Evolutionary conservation across 768 basidiomycete genomes (phyloP).

Genomic region (Cystofilobasidium macerans): DNA sequence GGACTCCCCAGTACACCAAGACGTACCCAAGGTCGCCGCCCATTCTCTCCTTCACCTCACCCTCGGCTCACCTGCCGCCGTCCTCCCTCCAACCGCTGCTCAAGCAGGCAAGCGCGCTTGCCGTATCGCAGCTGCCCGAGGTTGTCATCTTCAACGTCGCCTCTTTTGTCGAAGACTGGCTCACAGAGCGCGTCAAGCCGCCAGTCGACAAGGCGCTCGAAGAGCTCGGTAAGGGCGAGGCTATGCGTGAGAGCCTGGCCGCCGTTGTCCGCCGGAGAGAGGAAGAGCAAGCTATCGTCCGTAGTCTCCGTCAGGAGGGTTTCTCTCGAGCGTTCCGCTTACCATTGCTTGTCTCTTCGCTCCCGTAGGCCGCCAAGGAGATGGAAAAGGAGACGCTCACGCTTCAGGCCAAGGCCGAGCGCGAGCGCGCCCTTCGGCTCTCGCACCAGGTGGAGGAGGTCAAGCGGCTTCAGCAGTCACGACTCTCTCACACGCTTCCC

Average conservation of each 20-base stretch:
- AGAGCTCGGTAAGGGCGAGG: neutral
- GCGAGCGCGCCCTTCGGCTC: conserved; percentile 2
- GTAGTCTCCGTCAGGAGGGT: too few relatives aligned
- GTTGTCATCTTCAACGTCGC: conserved; percentile 22
- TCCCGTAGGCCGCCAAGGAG: neutral
- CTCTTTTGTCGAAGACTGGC: conserved; percentile 9
- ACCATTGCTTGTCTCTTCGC: neutral
- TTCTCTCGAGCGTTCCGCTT: neutral
- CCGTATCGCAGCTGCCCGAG: conserved; percentile 1
- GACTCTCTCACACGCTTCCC: conserved; percentile 2
- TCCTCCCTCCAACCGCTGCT: conserved; percentile 18
- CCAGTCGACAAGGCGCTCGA: neutral
- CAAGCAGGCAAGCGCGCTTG: conserved; percentile 4
- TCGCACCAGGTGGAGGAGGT: conserved; percentile 14
- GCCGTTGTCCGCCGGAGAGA: conserved; percentile 16
- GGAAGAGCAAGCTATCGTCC: conserved; percentile 14
- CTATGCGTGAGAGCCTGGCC: conserved; percentile 4
- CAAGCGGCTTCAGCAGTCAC: conserved; percentile 15
- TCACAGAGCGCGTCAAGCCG: neutral
- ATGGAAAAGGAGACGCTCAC: neutral
- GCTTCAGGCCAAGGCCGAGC: neutral
- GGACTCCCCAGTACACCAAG: conserved; percentile 12
- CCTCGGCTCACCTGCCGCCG: neutral
- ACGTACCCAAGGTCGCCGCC: conserved; percentile 17
- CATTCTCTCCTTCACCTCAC: conserved; percentile 15